phyloP scores from a whole-genome alignment of 2,329 filamentous ascomycete species.

The Claviceps arundinis region DNA sequence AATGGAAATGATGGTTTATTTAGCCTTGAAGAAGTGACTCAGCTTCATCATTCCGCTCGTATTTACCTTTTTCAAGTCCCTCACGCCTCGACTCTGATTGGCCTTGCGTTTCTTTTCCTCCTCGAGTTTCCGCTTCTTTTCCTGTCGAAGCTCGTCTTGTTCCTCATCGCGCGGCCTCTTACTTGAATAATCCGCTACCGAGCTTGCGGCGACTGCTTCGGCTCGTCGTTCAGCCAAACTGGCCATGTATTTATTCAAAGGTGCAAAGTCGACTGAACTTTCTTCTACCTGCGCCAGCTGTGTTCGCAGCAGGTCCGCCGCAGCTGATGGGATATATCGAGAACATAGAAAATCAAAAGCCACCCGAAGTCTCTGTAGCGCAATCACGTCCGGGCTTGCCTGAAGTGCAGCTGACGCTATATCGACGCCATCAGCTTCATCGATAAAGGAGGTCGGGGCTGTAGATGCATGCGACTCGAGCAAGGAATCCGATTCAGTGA shows the following conservation, averaged over 20 bases:
- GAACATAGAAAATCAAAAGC: conserved; percentile 52
- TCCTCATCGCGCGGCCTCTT: conserved; percentile 58
- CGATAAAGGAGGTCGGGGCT: conserved; percentile 29
- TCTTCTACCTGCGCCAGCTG: conserved; percentile 23
- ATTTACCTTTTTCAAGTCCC: conserved; percentile 78
- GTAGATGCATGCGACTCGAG: conserved; percentile 29
- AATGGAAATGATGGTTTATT: conserved; percentile 15
- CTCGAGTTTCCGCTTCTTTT: conserved; percentile 76
- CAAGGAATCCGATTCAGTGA: conserved; percentile 23
- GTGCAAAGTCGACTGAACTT: conserved; percentile 46
- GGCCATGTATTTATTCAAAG: conserved; percentile 57
- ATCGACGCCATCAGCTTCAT: conserved; percentile 19
- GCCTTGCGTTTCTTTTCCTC: conserved; percentile 75
- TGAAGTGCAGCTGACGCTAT: conserved; percentile 28
- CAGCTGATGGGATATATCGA: conserved; percentile 40
- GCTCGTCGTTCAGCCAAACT: conserved; percentile 54
- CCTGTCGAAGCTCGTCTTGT: conserved; percentile 47
- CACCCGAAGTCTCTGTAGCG: conserved; percentile 50
- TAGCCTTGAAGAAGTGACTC: conserved; percentile 83
- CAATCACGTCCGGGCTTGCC: conserved; percentile 34
- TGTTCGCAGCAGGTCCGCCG: conserved; percentile 28
- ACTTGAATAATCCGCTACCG: conserved; percentile 54
- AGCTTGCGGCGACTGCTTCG: conserved; percentile 57
- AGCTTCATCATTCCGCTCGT: conserved; percentile 93
- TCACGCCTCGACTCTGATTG: conserved; percentile 59